Conservation (phyloP, 192 early-diverging fungal genomes). For the Cladochytrium replicatum region DNA sequence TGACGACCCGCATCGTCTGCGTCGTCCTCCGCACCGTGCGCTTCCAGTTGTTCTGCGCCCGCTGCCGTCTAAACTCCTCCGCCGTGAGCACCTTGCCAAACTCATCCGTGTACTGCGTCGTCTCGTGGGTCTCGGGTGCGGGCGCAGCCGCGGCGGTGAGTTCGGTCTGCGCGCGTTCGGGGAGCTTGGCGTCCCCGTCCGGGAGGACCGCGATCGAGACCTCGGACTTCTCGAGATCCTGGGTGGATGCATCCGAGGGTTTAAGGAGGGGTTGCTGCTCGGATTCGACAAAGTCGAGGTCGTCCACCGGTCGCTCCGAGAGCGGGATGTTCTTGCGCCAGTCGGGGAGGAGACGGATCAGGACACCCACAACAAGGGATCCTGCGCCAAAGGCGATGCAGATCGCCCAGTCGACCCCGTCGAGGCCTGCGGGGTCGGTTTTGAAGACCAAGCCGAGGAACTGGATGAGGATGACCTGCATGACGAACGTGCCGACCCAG, state of each 20-base stretch:
- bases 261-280: not conserved
- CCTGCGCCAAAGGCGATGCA: conserved; percentile 68
- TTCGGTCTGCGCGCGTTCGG: not conserved
- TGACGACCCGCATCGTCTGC: not conserved
- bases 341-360: conserved; percentile 83
- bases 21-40: not conserved
- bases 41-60: not conserved
- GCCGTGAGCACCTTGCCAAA: conserved; percentile 7
- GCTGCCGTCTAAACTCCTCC: conserved; percentile 5
- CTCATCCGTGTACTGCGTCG: not conserved
- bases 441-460: conserved; percentile 85
- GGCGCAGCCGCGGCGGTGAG: not conserved
- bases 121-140: not conserved
- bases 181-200: not conserved
- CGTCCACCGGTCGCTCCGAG: not conserved
- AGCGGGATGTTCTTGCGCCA: conserved; percentile 11
- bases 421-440: conserved; percentile 41
- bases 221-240: not conserved
- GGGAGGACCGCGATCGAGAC: not conserved
- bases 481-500: conserved; percentile 57
- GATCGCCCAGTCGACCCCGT: conserved; percentile 70
- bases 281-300: too few relatives aligned
- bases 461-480: conserved; percentile 81
- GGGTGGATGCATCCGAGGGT: not conserved
- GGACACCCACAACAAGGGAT: conserved; percentile 72